These are phyloP conservation scores for Cyberlindnera lachancei DNA, from an alignment of 805 yeast genomes.

Conservation along the genomic window DNA sequence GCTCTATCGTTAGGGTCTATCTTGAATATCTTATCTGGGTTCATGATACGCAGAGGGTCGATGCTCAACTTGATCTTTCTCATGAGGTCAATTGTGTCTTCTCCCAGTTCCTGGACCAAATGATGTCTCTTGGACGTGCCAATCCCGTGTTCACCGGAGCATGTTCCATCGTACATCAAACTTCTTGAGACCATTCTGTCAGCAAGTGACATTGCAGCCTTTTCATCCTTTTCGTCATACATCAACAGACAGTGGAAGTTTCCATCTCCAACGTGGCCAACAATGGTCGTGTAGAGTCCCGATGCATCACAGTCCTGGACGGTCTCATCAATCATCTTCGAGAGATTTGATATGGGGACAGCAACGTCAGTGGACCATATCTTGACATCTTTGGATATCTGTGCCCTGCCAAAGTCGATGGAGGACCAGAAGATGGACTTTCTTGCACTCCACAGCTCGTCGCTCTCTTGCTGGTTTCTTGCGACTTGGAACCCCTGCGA, in stretches of 20 bases:
- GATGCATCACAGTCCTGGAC: constrained; percentile 49
- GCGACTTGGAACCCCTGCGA: constrained; percentile 54
- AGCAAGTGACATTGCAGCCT: constrained; percentile 43
- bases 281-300: constrained; percentile 49
- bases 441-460: constrained; percentile 68
- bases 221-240: constrained; percentile 44
- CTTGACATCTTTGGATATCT: constrained; percentile 38
- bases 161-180: constrained; percentile 66
- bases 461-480: constrained; percentile 44
- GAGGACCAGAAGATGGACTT: constrained; percentile 65
- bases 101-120: constrained; percentile 56
- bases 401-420: constrained; percentile 53
- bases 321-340: constrained; percentile 54
- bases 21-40: constrained; percentile 73
- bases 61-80: constrained; percentile 61
- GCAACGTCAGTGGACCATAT: constrained; percentile 77
- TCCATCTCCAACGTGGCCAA: constrained; percentile 83
- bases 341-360: constrained; percentile 64
- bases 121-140: constrained; percentile 67
- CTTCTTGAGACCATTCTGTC: constrained; percentile 59
- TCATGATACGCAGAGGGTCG: constrained; percentile 66
- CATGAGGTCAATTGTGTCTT: constrained; percentile 62
- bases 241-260: constrained; percentile 66
- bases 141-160: constrained; percentile 83
- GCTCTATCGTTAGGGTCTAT: constrained; percentile 47